Percentiles rank a stretch among this genome's conserved stretches.
Evolutionary conservation across 2,329 filamentous ascomycete genomes (phyloP).

Genomic region (Xenosphaeropsis pyriputrescens): DNA sequence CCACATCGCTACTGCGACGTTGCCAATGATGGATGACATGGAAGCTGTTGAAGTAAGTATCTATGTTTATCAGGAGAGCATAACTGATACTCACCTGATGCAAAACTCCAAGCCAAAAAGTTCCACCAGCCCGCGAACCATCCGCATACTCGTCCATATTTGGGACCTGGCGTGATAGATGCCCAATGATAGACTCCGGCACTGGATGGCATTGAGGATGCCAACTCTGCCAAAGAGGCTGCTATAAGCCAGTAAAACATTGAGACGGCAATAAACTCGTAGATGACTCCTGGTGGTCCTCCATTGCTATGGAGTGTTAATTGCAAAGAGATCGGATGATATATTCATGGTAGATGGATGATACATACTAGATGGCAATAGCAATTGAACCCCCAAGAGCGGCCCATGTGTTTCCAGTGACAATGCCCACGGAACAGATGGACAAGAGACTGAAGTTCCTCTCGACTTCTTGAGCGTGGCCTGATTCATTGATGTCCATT

Average conservation of each 20-base stretch:
- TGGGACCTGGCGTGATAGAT: slow-evolving; percentile 35
- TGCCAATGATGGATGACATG: slow-evolving; percentile 2
- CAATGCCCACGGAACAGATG: background rate
- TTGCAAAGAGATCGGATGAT: too few species aligned
- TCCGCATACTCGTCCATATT: slow-evolving; percentile 17
- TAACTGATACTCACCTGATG: background rate
- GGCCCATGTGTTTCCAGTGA: slow-evolving; percentile 2
- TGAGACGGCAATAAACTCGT: slow-evolving; percentile 36
- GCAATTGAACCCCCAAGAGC: background rate
- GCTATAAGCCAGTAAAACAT: slow-evolving; percentile 42
- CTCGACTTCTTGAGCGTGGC: background rate
- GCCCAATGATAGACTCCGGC: slow-evolving; percentile 46
- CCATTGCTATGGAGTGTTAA: slow-evolving; percentile 27
- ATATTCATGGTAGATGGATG: too few species aligned
- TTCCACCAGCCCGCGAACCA: slow-evolving; percentile 33
- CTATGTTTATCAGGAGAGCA: background rate
- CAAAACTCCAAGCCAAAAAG: slow-evolving; percentile 24
- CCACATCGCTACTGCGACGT: slow-evolving; percentile 3
- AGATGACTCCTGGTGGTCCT: slow-evolving; percentile 40
- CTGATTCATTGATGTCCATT: background rate
- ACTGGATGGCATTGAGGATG: slow-evolving; percentile 43
- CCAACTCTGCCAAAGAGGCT: slow-evolving; percentile 43
- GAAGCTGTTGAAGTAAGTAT: slow-evolving; percentile 1
- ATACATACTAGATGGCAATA: background rate
- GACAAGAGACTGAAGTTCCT: background rate